Conservation (phyloP, 2,329 filamentous ascomycete species). For the Aspergillus intermedius region DNA sequence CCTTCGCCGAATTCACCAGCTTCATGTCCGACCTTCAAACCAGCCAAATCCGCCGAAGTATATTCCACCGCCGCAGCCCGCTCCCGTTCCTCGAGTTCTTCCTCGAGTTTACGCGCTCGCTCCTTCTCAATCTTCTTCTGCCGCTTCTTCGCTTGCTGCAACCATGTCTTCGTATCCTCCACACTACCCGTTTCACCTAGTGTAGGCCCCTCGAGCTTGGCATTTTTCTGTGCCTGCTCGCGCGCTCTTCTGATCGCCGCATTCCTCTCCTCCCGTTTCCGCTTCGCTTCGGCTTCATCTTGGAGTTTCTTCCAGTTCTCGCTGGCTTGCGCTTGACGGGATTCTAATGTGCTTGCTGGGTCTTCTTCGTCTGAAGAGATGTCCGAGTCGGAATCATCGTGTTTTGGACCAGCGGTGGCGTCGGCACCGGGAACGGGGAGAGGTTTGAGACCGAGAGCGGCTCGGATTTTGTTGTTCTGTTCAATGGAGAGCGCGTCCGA, state of each 20-base stretch:
- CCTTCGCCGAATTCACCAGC: slow-evolving; percentile 68
- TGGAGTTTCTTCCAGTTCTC: slow-evolving; percentile 52
- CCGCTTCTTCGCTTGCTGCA: slow-evolving; percentile 83
- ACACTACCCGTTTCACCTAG: slow-evolving; percentile 67
- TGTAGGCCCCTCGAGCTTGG: slow-evolving; percentile 72
- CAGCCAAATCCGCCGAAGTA: slow-evolving; percentile 77
- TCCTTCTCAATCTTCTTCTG: slow-evolving; percentile 80
- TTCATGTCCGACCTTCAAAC: slow-evolving; percentile 88
- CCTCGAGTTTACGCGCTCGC: slow-evolving; percentile 62
- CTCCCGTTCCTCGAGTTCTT: slow-evolving; percentile 73
- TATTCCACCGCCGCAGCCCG: slow-evolving; percentile 60
- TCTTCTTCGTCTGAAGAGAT: slow-evolving; percentile 48
- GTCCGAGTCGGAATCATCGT: slow-evolving; percentile 37
- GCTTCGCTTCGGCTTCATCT: slow-evolving; percentile 66
- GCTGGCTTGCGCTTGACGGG: slow-evolving; percentile 41
- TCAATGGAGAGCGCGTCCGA: slow-evolving; percentile 66
- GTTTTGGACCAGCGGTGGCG: slow-evolving; percentile 43
- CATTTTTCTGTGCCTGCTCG: slow-evolving; percentile 70
- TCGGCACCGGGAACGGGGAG: slow-evolving; percentile 68
- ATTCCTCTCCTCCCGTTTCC: slow-evolving; percentile 70
- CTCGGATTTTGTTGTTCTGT: slow-evolving; percentile 87
- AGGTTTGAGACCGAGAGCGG: slow-evolving; percentile 82
- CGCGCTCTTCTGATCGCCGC: slow-evolving; percentile 80
- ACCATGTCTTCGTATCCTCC: slow-evolving; percentile 77
- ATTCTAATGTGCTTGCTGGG: slow-evolving; percentile 74